Evolutionary conservation across 257 asterid genomes (phyloP).

Genomic region (Echium plantagineum): DNA sequence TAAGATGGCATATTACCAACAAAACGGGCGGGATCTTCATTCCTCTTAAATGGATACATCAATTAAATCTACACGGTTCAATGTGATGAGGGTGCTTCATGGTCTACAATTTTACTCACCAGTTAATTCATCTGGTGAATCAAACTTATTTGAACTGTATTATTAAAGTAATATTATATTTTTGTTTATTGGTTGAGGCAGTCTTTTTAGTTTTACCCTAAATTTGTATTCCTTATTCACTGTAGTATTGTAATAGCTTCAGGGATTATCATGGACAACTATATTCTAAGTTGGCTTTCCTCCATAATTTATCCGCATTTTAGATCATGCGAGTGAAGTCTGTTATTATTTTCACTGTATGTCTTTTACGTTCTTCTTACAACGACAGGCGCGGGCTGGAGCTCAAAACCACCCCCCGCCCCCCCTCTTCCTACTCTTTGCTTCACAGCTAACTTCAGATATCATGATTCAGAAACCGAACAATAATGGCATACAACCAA

Average conservation of each 20-base stretch:
- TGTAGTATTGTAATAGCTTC: no score
- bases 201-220: constrained; percentile 36
- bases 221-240: background rate
- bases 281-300: no score
- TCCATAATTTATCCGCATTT: no score
- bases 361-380: no score
- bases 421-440: no score
- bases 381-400: no score
- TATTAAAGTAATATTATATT: background rate
- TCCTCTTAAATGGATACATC: constrained; percentile 3
- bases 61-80: background rate
- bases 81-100: background rate
- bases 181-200: constrained; percentile 30
- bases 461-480: no score
- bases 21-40: constrained; percentile 11
- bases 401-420: no score
- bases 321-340: no score
- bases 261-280: constrained; percentile 24
- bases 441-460: no score
- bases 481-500: no score
- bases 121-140: background rate
- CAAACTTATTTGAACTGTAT: background rate
- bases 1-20: constrained; percentile 7
- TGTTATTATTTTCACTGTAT: no score
- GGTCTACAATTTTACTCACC: background rate